These are phyloP conservation scores for Phytophthora pistaciae DNA, from an alignment of 352 stramenopile genomes.

Conservation along the genomic window DNA sequence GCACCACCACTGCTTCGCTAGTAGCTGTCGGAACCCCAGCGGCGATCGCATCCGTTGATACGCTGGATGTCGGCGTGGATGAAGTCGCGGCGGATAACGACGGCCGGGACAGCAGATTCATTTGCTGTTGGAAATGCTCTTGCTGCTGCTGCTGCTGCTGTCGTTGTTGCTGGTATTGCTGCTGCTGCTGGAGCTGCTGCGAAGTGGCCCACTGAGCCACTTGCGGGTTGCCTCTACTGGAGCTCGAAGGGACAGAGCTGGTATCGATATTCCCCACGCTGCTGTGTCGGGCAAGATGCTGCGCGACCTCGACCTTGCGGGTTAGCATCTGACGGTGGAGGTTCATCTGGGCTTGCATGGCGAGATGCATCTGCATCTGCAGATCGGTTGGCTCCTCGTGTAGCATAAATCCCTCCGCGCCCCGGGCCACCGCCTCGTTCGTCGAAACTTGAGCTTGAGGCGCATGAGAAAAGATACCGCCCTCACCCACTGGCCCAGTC, in stretches of 20 bases:
- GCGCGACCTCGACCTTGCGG: slow-evolving; percentile 85
- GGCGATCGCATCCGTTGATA: slow-evolving; percentile 7
- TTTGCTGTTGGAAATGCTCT: slow-evolving; percentile 31
- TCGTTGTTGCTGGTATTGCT: slow-evolving; percentile 24
- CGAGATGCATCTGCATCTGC: slow-evolving; percentile 87
- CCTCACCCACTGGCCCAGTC: slow-evolving; percentile 30
- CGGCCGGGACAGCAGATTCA: slow-evolving; percentile 25
- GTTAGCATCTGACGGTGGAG: slow-evolving; percentile 89
- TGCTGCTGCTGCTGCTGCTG: slow-evolving; percentile 27
- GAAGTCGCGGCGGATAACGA: slow-evolving; percentile 27
- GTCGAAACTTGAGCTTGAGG: slow-evolving; percentile 33
- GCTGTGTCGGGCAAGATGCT: slow-evolving; percentile 54
- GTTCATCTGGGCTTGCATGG: slow-evolving; percentile 91
- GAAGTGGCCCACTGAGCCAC: slow-evolving; percentile 16
- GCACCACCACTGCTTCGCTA: slow-evolving; percentile 15
- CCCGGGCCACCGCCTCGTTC: slow-evolving; percentile 42
- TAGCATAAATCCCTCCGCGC: slow-evolving; percentile 60
- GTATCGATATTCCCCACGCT: slow-evolving; percentile 33
- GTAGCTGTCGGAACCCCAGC: background rate
- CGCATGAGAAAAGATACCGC: slow-evolving; percentile 21
- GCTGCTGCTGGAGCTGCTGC: slow-evolving; percentile 39
- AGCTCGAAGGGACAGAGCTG: slow-evolving; percentile 24
- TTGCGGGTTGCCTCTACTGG: slow-evolving; percentile 24
- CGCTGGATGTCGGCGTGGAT: slow-evolving; percentile 20
- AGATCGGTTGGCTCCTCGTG: slow-evolving; percentile 69